Base-by-base conservation (phyloP, 108 stramenopile genomes). In the Conticribra guillardii region DNA sequence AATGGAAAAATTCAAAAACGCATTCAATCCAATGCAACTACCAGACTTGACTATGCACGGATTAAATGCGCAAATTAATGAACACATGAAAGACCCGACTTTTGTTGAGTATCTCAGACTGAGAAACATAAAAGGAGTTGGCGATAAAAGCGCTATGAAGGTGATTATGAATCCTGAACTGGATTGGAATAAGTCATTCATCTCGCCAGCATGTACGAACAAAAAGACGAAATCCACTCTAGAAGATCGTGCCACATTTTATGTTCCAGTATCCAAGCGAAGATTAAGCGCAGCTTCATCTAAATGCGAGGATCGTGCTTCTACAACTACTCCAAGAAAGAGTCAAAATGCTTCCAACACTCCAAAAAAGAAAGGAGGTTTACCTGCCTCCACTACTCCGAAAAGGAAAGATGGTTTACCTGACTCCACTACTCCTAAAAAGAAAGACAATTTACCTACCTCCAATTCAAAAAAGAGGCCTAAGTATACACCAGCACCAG, bases 111-210 rank as follows among this genome's bases (percentile, higher is more conserved):
- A 79, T 34, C 73, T 79, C 5, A 55, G 64, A 17, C 53, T 79
- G 17, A 50, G 72, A 49, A 53, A 46, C 27, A 45, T 47, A 24
- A 47, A 48, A 7, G 37, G 77, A 19, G 61, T 61, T 68, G 77
- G 77, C 19, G 73, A 73, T 45, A 60, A 46, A 24, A 79, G 60
- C 31, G 77, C 77, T 11, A 79, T 79, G 77, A 79, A 74, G 67
- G 59, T 70, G 19, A 79, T 79, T n/a, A 79, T 68, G 73, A 73
- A 79, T 47, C 65, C 71, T 19, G 60, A 73, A 5, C 51, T 54
- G 9, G 44, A 67, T 54, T 79, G 77, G 77, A 67, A 79, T 34
- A 79, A 79, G 26, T 32, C 34, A 2, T 79, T 79, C 48, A 27
- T 74, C 0, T 73, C 71, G 15, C 77, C 77, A 7, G n/a, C 44